Base-by-base conservation (phyloP, 495 filamentous ascomycete species). In the Pyronema domesticum region DNA sequence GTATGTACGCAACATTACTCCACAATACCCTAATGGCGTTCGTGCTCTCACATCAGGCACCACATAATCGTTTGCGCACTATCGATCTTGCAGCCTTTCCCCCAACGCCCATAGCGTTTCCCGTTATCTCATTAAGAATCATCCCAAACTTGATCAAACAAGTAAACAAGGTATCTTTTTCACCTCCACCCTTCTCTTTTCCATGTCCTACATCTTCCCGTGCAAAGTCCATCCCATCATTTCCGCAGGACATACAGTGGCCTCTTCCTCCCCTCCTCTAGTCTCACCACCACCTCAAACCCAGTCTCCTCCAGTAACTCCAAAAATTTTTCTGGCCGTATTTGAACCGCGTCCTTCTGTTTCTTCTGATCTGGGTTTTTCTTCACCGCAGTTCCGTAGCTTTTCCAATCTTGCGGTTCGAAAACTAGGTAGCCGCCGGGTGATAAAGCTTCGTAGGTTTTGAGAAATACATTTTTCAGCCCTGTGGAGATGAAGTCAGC, bases 391-490 rank as follows among this genome's bases (percentile, higher is more conserved):
- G 58, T 64, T 34, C 59, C 49, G 40, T 71, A 71, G 15, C 67
- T 69, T 10, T 55, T 51, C 69, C 68, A 71, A 3, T 51, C 57
- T 53, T 71, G 69, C n/a, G 64, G 47, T 59, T 71, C 69, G 19
- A 71, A 23, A 35, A 71, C 61, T 30, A 71, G 57, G 50, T 63
- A 55, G 14, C 69, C 69, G 46, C 60, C 62, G 10, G 55, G 52
- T 23, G 37, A 46, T n/a, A 70, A 54, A 9, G 61, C 61, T 33
- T 45, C 39, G 34, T 45, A 43, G 43, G 62, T 66, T 39, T 67
- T 68, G 8, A 13, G 19, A 23, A 71, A 69, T 45, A 69, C 70
- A 2, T 7, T 19, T 13, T 56, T 45, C 19, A 70, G 55, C 14
- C 69, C 67, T 51, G 5, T 30, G 23, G 23, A 30, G 43, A 1